Evolutionary conservation across 2,329 filamentous ascomycete species (phyloP).

Genomic region (Clarireedia sp.): DNA sequence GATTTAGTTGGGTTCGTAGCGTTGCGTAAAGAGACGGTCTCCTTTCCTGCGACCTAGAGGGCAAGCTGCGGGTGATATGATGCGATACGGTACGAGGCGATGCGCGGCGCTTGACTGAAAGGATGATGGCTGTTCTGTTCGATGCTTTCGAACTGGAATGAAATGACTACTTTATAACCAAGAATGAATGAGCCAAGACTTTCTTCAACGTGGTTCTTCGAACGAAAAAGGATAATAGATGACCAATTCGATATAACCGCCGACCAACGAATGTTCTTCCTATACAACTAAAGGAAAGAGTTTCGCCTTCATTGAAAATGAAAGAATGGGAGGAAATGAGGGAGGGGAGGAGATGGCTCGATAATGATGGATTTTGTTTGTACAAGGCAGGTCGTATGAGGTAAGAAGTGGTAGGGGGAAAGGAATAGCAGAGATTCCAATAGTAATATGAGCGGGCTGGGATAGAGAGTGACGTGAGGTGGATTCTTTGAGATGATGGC

Average conservation of each 20-base stretch:
- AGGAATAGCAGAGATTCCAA: not conserved
- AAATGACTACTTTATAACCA: not conserved
- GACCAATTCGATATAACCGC: not conserved
- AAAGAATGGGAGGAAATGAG: not conserved
- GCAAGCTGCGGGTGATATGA: constrained; percentile 22
- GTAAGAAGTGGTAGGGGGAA: not conserved
- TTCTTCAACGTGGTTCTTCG: not conserved
- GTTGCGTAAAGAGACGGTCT: constrained; percentile 11
- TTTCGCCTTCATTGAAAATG: not conserved
- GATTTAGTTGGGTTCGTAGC: not conserved
- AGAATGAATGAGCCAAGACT: constrained; percentile 1
- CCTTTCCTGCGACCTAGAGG: constrained; percentile 19
- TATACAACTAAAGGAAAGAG: not conserved
- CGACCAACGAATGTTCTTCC: not conserved
- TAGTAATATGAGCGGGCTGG: not conserved
- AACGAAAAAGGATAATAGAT: not conserved
- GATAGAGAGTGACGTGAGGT: not conserved
- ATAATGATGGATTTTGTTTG: not conserved
- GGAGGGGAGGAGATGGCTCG: not conserved
- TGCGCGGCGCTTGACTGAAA: constrained; percentile 18
- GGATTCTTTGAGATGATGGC: not conserved
- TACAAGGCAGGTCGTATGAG: not conserved
- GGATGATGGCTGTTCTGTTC: too few species aligned
- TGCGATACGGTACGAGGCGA: constrained; percentile 13
- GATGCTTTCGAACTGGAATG: constrained; percentile 1